Conservation (phyloP, 148 eudicot genomes). For the Rhododendron ovatum region DNA sequence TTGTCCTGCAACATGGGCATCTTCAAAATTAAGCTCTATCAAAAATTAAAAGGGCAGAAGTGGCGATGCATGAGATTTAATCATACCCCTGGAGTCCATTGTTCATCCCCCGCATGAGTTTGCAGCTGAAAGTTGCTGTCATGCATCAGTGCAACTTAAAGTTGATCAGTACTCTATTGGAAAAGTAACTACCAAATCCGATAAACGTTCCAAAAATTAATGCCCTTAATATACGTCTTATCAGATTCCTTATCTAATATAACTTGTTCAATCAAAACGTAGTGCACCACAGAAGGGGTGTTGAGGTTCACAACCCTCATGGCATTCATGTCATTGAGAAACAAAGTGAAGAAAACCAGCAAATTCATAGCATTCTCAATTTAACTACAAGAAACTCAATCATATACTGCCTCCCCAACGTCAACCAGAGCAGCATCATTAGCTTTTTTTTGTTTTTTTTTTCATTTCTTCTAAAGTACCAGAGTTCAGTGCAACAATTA, state of each 20-base stretch:
- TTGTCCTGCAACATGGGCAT: not conserved
- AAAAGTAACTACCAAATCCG: not conserved
- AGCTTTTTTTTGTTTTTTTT: no score
- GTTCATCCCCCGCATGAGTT: not conserved
- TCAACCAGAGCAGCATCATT: not conserved
- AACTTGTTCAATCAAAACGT: not conserved
- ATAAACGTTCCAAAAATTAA: not conserved
- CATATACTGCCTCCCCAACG: not conserved
- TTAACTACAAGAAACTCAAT: not conserved
- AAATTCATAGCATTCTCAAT: not conserved
- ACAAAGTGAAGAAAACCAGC: not conserved
- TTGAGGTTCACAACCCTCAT: not conserved
- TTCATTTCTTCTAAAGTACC: no score
- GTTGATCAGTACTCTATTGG: not conserved
- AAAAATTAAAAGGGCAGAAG: not conserved
- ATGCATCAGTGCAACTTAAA: not conserved
- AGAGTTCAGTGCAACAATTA: no score
- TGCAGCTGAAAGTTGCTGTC: not conserved
- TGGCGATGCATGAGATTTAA: not conserved
- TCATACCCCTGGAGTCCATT: not conserved
- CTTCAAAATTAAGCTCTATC: not conserved
- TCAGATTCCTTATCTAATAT: not conserved
- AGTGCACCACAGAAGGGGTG: not conserved
- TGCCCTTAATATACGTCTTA: not conserved
- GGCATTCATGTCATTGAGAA: not conserved